Percentiles rank a stretch among this genome's conserved stretches.
Conservation (phyloP, 2,329 filamentous ascomycete genomes). For the Stemphylium lycopersici region DNA sequence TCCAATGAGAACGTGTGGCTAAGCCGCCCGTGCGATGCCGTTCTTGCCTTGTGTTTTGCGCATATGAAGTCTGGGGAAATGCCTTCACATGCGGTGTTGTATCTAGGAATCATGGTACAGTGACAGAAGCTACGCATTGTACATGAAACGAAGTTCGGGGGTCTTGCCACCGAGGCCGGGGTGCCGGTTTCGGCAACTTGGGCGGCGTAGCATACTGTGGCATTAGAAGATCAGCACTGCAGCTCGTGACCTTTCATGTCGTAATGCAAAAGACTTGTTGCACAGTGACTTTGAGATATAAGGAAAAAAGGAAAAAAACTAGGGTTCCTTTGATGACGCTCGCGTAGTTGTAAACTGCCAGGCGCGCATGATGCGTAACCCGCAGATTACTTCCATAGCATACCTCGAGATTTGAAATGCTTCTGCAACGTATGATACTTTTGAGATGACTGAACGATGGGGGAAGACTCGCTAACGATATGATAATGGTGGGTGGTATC, state of each 20-base stretch:
- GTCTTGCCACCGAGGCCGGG: no score
- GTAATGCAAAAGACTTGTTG: not conserved
- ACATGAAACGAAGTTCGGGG: not conserved
- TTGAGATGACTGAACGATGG: no score
- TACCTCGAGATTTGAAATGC: no score
- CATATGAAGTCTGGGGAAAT: not conserved
- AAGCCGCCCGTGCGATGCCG: not conserved
- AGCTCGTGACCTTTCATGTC: not conserved
- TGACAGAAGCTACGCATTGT: not conserved
- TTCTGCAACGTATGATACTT: no score
- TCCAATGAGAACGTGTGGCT: conserved; percentile 12
- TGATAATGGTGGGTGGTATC: not conserved
- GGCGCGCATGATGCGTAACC: no score
- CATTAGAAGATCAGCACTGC: not conserved
- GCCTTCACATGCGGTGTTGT: not conserved
- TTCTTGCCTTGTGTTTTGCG: not conserved
- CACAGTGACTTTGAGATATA: not conserved
- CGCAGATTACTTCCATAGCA: no score
- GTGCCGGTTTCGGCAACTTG: not conserved
- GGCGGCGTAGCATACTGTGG: not conserved
- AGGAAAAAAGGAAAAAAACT: not conserved
- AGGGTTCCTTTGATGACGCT: not conserved
- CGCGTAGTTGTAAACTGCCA: no score
- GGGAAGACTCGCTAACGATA: not conserved
- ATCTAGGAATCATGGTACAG: not conserved